Conservation (phyloP, 805 yeast genomes). For the Saturnispora saitoi region DNA sequence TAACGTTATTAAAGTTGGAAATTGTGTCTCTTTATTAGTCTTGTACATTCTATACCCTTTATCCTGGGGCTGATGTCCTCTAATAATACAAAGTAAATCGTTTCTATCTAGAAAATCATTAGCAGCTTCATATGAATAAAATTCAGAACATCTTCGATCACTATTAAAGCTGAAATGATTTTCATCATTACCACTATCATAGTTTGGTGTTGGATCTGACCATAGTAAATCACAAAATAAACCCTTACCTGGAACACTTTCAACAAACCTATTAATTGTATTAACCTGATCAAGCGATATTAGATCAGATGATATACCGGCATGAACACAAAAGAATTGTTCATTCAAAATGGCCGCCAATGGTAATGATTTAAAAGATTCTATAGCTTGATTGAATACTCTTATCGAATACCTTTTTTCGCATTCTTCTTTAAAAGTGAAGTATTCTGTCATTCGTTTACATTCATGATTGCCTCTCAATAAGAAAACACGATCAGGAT, state of each 20-base stretch:
- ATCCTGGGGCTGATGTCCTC: constrained; percentile 97
- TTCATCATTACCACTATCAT: constrained; percentile 38
- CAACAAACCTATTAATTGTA: constrained; percentile 61
- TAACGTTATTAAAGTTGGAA: constrained; percentile 82
- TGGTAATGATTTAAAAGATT: constrained; percentile 79
- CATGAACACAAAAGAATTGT: constrained; percentile 93
- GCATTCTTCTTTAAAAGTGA: constrained; percentile 89
- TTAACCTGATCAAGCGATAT: constrained; percentile 59
- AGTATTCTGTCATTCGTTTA: constrained; percentile 84
- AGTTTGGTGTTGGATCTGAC: constrained; percentile 91
- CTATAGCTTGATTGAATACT: constrained; percentile 64
- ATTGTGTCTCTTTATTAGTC: constrained; percentile 83
- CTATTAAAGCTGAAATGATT: constrained; percentile 27
- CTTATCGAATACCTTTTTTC: constrained; percentile 63
- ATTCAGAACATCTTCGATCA: constrained; percentile 84
- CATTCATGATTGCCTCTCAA: constrained; percentile 94
- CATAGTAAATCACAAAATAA: constrained; percentile 89
- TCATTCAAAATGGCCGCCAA: constrained; percentile 83
- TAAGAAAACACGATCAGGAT: constrained; percentile 67
- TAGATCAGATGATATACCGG: constrained; percentile 86
- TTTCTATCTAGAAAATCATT: constrained; percentile 72
- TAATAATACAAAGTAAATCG: constrained; percentile 67
- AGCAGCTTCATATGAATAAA: constrained; percentile 75
- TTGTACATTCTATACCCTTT: constrained; percentile 94
- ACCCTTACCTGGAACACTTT: constrained; percentile 87